A percentile compares a stretch with the other conserved stretches of the same genome.
Evolutionary conservation across 2,329 filamentous ascomycete species (phyloP).

Genomic region (Aspergillus pseudoterreus): DNA sequence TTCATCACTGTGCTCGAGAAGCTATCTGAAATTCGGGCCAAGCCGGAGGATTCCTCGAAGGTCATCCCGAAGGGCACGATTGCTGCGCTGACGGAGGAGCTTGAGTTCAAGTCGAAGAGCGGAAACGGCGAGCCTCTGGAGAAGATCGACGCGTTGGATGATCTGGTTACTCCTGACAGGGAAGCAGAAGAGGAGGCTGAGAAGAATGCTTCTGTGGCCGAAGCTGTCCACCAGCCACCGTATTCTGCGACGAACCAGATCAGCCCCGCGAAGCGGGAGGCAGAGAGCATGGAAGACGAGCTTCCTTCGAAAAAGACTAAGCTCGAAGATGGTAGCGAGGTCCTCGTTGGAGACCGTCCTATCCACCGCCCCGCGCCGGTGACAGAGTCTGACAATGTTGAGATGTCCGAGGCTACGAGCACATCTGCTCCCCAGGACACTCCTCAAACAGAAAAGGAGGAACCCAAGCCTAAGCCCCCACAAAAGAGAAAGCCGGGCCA

Average conservation of each 20-base stretch:
- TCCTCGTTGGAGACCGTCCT: slow-evolving; percentile 35
- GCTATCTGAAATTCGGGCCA: slow-evolving; percentile 76
- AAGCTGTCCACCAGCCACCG: slow-evolving; percentile 30
- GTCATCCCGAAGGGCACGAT: slow-evolving; percentile 37
- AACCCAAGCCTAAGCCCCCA: slow-evolving; percentile 14
- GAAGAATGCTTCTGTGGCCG: slow-evolving; percentile 34
- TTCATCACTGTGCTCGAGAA: slow-evolving; percentile 97
- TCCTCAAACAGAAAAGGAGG: slow-evolving; percentile 9
- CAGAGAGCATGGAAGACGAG: slow-evolving; percentile 33
- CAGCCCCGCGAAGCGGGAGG: slow-evolving; percentile 30
- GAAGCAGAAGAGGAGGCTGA: slow-evolving; percentile 25
- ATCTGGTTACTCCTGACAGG: slow-evolving; percentile 32
- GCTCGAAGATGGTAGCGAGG: slow-evolving; percentile 36
- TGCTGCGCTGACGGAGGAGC: slow-evolving; percentile 32
- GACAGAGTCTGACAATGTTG: slow-evolving; percentile 19
- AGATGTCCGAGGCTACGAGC: slow-evolving; percentile 23
- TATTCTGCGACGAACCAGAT: slow-evolving; percentile 28
- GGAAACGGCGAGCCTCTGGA: slow-evolving; percentile 25
- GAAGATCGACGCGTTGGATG: slow-evolving; percentile 39
- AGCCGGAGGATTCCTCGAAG: slow-evolving; percentile 56
- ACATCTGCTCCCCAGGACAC: slow-evolving; percentile 13
- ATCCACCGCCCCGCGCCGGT: slow-evolving; percentile 29
- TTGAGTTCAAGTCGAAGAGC: slow-evolving; percentile 32
- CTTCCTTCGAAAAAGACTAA: slow-evolving; percentile 45
- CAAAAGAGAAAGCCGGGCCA: slow-evolving; percentile 40